Percentiles rank a stretch among this genome's conserved stretches.
These are phyloP conservation scores for Vaccinium vitisidaea DNA, from an alignment of 148 eudicot genomes.

Conservation along the genomic window DNA sequence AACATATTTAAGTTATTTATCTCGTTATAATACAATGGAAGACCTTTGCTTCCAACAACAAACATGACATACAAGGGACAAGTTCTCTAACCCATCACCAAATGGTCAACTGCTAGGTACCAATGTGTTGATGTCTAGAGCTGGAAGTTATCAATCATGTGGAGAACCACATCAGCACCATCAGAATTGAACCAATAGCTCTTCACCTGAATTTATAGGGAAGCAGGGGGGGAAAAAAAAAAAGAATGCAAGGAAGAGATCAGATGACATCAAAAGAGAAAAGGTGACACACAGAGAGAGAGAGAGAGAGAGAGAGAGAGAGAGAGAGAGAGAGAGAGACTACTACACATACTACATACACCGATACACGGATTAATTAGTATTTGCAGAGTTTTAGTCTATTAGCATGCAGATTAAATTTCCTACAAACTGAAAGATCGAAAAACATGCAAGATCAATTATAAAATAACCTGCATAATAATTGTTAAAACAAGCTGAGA, in stretches of 20 bases:
- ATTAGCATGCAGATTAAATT: constrained; percentile 10
- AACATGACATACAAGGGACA: background rate
- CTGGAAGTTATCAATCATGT: constrained; percentile 81
- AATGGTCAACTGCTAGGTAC: background rate
- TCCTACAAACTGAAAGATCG: background rate
- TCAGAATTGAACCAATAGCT: constrained; percentile 87
- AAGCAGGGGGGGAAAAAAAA: background rate
- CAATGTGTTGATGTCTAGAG: constrained; percentile 32
- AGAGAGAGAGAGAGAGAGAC: background rate
- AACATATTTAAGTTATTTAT: background rate
- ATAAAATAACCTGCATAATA: background rate
- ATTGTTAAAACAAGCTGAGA: background rate
- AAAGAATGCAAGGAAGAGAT: background rate
- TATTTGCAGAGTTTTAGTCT: background rate
- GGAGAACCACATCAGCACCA: constrained; percentile 83
- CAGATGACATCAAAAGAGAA: background rate
- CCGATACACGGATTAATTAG: background rate
- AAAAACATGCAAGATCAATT: background rate
- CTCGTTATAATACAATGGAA: background rate
- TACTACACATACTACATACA: background rate
- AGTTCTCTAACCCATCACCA: constrained; percentile 2
- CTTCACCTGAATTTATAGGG: constrained; percentile 56
- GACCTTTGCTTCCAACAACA: background rate
- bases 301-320: too few relatives aligned
- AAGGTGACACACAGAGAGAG: too few relatives aligned